These are phyloP conservation scores for Diaporthe longicolla DNA, from an alignment of 2,329 filamentous ascomycete species.

Conservation along the genomic window DNA sequence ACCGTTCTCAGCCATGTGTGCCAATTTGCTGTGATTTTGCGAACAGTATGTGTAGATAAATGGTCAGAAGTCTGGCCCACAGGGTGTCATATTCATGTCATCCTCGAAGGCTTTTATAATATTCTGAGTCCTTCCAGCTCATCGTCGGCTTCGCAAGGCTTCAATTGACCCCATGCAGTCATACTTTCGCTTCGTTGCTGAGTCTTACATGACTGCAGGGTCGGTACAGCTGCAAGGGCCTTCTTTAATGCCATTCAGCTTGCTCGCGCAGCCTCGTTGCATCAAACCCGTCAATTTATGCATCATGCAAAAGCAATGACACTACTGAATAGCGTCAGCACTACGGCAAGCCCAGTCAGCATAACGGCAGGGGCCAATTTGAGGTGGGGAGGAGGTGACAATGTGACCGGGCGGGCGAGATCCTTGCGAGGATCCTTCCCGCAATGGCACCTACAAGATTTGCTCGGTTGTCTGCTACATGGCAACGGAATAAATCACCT, in stretches of 20 bases:
- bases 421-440: not conserved
- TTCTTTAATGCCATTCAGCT: not conserved
- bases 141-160: not conserved
- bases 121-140: not conserved
- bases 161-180: not conserved
- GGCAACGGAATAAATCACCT: too few species aligned
- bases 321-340: not conserved
- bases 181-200: not conserved
- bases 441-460: too few species aligned
- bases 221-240: not conserved
- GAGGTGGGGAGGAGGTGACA: not conserved
- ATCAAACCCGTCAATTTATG: not conserved
- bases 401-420: not conserved
- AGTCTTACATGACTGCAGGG: not conserved
- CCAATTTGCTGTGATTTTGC: not conserved
- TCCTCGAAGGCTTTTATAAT: not conserved
- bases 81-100: not conserved
- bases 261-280: not conserved
- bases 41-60: too few species aligned
- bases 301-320: not conserved
- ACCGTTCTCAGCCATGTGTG: not conserved
- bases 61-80: not conserved
- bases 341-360: not conserved
- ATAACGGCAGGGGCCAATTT: not conserved
- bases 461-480: too few species aligned